Percentiles rank a stretch among this genome's conserved stretches.
These are phyloP conservation scores for Metschnikowia anglica DNA, from an alignment of 805 yeast genomes.

Conservation along the genomic window DNA sequence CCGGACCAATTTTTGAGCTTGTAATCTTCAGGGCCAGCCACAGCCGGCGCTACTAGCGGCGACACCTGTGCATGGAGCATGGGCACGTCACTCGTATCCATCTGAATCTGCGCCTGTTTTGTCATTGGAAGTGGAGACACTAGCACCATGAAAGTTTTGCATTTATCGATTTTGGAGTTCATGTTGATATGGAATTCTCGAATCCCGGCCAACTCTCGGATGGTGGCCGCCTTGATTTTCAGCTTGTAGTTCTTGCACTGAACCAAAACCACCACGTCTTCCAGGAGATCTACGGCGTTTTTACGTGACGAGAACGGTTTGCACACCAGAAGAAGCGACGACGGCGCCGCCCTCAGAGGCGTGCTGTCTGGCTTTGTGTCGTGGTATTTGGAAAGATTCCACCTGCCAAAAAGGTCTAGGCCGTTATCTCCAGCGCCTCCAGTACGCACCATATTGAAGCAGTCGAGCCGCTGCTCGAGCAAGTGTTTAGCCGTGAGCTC, in stretches of 20 bases:
- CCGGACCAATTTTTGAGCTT: slow-evolving; percentile 38
- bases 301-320: slow-evolving; percentile 4
- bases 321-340: slow-evolving; percentile 12
- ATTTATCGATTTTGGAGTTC: slow-evolving; percentile 16
- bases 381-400: slow-evolving; percentile 49
- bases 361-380: background rate
- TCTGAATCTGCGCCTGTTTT: slow-evolving; percentile 44
- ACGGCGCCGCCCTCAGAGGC: background rate
- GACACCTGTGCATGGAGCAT: slow-evolving; percentile 43
- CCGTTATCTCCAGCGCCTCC: slow-evolving; percentile 63
- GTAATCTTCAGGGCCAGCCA: slow-evolving; percentile 24
- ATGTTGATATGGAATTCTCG: slow-evolving; percentile 37
- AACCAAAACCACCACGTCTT: slow-evolving; percentile 44
- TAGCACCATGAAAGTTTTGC: slow-evolving; percentile 38
- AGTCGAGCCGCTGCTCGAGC: slow-evolving; percentile 38
- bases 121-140: slow-evolving; percentile 50
- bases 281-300: slow-evolving; percentile 15
- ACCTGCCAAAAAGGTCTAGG: slow-evolving; percentile 52
- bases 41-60: slow-evolving; percentile 25
- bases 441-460: slow-evolving; percentile 39
- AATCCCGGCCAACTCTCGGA: slow-evolving; percentile 57
- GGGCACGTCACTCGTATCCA: slow-evolving; percentile 48
- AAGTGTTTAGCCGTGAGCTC: slow-evolving; percentile 46
- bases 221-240: slow-evolving; percentile 44
- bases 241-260: slow-evolving; percentile 54